Percentiles rank a stretch among this genome's conserved stretches.
These are phyloP conservation scores for Austroboletus rostrupii DNA, from an alignment of 1,284 basidiomycete genomes.

Conservation along the genomic window DNA sequence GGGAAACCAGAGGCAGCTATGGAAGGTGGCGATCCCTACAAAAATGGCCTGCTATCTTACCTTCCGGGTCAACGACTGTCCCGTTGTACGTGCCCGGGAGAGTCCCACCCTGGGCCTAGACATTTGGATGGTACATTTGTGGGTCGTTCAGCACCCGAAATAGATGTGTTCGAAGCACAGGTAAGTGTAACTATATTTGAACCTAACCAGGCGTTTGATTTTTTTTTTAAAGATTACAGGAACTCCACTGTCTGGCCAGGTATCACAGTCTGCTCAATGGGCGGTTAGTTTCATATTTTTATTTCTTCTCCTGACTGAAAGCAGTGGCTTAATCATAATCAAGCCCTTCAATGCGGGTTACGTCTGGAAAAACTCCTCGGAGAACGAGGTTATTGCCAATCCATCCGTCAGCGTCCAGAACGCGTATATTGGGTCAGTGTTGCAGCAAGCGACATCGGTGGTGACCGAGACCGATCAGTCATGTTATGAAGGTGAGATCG, in stretches of 20 bases:
- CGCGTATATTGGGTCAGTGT: conserved; percentile 51
- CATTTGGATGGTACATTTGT: conserved; percentile 51
- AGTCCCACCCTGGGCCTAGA: conserved; percentile 57
- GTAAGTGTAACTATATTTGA: conserved; percentile 12
- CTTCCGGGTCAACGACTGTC: conserved; percentile 52
- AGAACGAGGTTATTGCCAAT: conserved; percentile 43
- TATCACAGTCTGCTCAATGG: conserved; percentile 67
- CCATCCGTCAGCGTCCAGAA: conserved; percentile 46
- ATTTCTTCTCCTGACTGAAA: background rate
- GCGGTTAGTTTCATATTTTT: conserved; percentile 43
- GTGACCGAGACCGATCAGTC: conserved; percentile 45
- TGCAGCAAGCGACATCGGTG: conserved; percentile 61
- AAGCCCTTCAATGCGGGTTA: conserved; percentile 46
- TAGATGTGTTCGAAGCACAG: conserved; percentile 48
- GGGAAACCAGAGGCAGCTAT: conserved; percentile 38
- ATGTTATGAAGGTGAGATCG: conserved; percentile 46
- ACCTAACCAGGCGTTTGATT: conserved; percentile 1
- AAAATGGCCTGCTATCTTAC: conserved; percentile 37
- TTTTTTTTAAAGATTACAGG: conserved; percentile 40
- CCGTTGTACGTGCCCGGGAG: conserved; percentile 55
- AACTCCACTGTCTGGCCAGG: conserved; percentile 41
- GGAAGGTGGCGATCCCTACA: conserved; percentile 34
- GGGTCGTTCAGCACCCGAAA: conserved; percentile 51
- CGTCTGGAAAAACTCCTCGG: conserved; percentile 42
- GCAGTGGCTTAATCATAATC: conserved; percentile 11